phyloP scores from a whole-genome alignment of 2,329 filamentous ascomycete species.

The Albophoma yamanashiensis region DNA sequence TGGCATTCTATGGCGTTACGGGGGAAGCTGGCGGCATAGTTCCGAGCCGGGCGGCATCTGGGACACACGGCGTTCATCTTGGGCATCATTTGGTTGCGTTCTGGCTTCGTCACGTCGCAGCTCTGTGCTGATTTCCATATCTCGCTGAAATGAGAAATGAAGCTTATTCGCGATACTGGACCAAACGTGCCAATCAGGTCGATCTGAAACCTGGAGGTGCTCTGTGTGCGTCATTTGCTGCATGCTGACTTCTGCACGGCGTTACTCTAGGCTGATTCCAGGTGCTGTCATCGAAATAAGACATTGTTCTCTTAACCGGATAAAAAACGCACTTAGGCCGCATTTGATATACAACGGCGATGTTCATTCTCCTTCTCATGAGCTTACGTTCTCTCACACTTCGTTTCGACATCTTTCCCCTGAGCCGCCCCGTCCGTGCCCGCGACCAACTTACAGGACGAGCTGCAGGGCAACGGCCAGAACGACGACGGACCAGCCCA shows the following conservation, averaged over 20 bases:
- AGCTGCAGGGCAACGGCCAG: background rate
- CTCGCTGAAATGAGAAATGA: background rate
- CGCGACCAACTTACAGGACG: background rate
- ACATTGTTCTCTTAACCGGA: background rate
- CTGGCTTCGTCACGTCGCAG: background rate
- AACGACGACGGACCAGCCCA: background rate
- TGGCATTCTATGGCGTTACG: background rate
- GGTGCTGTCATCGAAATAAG: background rate
- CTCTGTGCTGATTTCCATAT: background rate
- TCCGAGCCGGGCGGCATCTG: background rate
- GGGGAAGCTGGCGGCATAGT: background rate
- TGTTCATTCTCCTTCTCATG: background rate
- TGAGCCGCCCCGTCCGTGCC: background rate
- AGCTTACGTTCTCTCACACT: background rate
- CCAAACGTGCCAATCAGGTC: background rate
- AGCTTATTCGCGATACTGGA: background rate
- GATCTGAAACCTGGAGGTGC: too few relatives aligned
- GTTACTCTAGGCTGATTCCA: background rate
- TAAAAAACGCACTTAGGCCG: too few relatives aligned
- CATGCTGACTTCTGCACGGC: background rate
- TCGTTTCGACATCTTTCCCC: background rate
- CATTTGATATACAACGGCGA: too few relatives aligned
- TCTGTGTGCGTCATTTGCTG: background rate
- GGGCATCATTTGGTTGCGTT: background rate
- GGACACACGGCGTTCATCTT: background rate